Base-by-base conservation (phyloP, 176 grass and related monocot species). In the Zizania latifolia region DNA sequence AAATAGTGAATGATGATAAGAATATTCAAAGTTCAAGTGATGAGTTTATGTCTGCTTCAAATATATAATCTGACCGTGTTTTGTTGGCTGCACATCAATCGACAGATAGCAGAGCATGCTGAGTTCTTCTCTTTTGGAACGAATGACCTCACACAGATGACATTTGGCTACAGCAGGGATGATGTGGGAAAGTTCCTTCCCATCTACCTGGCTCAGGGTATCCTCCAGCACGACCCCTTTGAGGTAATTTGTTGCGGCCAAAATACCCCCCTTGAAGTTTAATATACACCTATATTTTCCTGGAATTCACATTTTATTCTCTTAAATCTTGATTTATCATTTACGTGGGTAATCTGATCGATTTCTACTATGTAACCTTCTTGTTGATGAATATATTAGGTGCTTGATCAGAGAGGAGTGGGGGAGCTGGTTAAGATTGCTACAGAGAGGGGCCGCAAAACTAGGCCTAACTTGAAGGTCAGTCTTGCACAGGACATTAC, bases 101-200 rank as follows among this genome's bases (percentile, higher is more conserved):
- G 30, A 32, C 86, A 99, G 96, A 99, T 99, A 43, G 96, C 96
- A 58, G 89, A 94, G 82, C 84, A 92, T 3, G 96, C 96, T 17
- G 96, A 99, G 44, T 99, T 99, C 87, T 99, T 95, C 82, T 99
- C 96, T 16, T 99, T 99, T 66, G 96, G 96, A 64, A 95, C 92
- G n/a, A 99, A 99, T 65, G 96, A 99, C 80, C 91, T 99, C 69
- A 99, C 96, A 43, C 96, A 99, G 51, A 99, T 99, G 96, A 92
- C 96, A 14, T 99, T 99, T 45, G 96, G 96, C 62, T 99, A 99
- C 70, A 99, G 96, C 41, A 92, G 96, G 63, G 96, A 99, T 77
- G 96, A 99, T 78, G 96, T 85, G 19, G 96, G 89, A 22, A 99
- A 95, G 75, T 99, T 99, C 71, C 83, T 99, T 37, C 92, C 96